A percentile compares a stretch with the other conserved stretches of the same genome.
phyloP scores from a whole-genome alignment of 768 basidiomycete species.

The Termitomyces sp. region DNA sequence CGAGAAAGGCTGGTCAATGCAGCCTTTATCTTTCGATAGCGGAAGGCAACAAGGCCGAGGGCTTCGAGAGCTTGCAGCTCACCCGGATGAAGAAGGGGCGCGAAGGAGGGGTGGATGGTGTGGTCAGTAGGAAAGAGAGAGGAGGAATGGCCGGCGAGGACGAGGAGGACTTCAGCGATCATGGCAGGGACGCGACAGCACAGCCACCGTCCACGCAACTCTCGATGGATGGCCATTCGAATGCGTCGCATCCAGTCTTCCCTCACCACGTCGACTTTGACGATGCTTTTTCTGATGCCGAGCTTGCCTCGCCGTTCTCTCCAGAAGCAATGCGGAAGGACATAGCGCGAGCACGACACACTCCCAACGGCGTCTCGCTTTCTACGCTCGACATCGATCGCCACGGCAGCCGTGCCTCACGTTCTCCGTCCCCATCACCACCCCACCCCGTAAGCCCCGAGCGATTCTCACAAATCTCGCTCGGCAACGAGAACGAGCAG shows the following conservation, averaged over 20 bases:
- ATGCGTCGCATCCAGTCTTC: constrained; percentile 1
- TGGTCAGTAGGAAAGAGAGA: constrained; percentile 69
- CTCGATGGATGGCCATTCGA: constrained; percentile 11
- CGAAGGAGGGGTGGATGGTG: constrained; percentile 56
- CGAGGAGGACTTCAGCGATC: constrained; percentile 86
- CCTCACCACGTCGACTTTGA: constrained; percentile 37
- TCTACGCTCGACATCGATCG: constrained; percentile 56
- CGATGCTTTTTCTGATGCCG: constrained; percentile 63
- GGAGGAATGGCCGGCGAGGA: constrained; percentile 84
- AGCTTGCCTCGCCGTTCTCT: constrained; percentile 47
- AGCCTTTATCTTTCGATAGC: constrained; percentile 68
- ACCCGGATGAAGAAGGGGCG: constrained; percentile 79
- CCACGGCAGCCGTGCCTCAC: constrained; percentile 19
- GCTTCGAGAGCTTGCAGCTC: constrained; percentile 82
- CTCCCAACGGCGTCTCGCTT: too few relatives aligned
- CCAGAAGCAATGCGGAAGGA: constrained; percentile 59
- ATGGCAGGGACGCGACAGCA: constrained; percentile 22
- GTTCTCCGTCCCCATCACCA: constrained; percentile 13
- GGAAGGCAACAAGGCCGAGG: constrained; percentile 67
- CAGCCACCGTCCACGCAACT: constrained; percentile 5
- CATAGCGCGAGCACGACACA: constrained; percentile 48
- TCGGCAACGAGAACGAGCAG: constrained; percentile 19
- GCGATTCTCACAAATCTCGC: constrained; percentile 35
- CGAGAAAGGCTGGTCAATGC: constrained; percentile 45
- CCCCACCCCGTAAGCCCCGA: constrained; percentile 18